Conservation (phyloP, 805 yeast genomes). For the Isabelozyma gotoi region DNA sequence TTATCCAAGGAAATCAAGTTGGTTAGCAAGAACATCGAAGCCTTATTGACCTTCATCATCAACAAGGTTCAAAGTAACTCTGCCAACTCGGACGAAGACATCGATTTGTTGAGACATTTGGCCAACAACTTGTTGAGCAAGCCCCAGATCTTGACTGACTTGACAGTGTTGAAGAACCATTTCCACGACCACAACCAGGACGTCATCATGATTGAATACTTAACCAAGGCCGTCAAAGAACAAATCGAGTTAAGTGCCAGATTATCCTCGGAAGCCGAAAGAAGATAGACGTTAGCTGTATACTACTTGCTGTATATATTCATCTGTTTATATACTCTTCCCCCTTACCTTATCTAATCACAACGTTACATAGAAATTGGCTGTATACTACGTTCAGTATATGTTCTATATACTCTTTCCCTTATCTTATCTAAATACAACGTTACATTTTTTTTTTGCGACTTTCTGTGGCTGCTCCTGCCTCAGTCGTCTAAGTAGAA, state of each 20-base stretch:
- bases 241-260: slow-evolving; percentile 80
- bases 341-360: not conserved
- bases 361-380: not conserved
- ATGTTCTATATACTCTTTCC: too few species aligned
- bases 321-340: too few species aligned
- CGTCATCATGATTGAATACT: slow-evolving; percentile 74
- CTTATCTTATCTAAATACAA: not conserved
- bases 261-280: slow-evolving; percentile 51
- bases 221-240: slow-evolving; percentile 80
- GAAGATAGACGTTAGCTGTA: slow-evolving; percentile 7
- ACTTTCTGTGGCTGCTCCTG: not conserved
- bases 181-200: slow-evolving; percentile 77
- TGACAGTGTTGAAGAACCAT: slow-evolving; percentile 54
- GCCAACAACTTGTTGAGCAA: slow-evolving; percentile 55
- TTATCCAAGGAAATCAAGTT: slow-evolving; percentile 46
- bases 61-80: slow-evolving; percentile 30
- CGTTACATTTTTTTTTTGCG: not conserved
- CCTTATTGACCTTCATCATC: slow-evolving; percentile 46
- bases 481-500: not conserved
- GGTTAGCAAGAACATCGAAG: slow-evolving; percentile 48
- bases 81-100: slow-evolving; percentile 45
- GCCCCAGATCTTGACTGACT: slow-evolving; percentile 48
- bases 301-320: not conserved
- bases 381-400: not conserved
- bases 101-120: slow-evolving; percentile 65